phyloP scores from a whole-genome alignment of 2,329 filamentous ascomycete species.

The Fonsecaea erecta region DNA sequence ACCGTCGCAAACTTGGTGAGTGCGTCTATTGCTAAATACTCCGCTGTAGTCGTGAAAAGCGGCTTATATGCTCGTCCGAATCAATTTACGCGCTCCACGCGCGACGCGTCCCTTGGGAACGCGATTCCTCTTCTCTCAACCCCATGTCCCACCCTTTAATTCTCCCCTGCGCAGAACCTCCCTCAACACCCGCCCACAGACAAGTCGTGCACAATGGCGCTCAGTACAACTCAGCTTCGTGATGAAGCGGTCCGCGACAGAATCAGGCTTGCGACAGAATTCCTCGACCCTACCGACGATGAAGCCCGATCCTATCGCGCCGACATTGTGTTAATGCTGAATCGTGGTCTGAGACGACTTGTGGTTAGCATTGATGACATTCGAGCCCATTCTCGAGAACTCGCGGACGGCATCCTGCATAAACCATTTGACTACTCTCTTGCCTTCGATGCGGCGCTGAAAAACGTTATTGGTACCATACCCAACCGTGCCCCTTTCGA shows the following conservation, averaged over 20 bases:
- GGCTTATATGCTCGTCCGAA: background rate
- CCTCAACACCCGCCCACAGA: background rate
- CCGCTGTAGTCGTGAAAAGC: background rate
- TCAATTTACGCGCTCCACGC: background rate
- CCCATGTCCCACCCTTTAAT: background rate
- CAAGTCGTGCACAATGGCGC: conserved; percentile 30
- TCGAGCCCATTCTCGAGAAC: conserved; percentile 79
- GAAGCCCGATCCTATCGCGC: conserved; percentile 73
- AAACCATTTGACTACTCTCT: conserved; percentile 85
- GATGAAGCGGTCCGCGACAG: conserved; percentile 85
- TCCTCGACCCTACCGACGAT: conserved; percentile 73
- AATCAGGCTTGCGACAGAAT: conserved; percentile 85
- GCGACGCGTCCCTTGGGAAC: background rate
- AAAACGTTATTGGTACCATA: conserved; percentile 81
- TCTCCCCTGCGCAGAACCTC: background rate
- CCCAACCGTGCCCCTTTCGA: conserved; percentile 76
- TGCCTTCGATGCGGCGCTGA: conserved; percentile 88
- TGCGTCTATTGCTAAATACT: background rate
- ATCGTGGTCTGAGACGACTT: conserved; percentile 63
- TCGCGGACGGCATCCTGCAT: conserved; percentile 78
- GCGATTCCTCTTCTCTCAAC: background rate
- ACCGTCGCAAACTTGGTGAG: background rate
- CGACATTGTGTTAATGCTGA: conserved; percentile 79
- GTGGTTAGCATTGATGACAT: conserved; percentile 87
- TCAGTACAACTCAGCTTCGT: conserved; percentile 67